Base-by-base conservation (phyloP, 176 grass and related monocot species). In the Eragrostis curvula region DNA sequence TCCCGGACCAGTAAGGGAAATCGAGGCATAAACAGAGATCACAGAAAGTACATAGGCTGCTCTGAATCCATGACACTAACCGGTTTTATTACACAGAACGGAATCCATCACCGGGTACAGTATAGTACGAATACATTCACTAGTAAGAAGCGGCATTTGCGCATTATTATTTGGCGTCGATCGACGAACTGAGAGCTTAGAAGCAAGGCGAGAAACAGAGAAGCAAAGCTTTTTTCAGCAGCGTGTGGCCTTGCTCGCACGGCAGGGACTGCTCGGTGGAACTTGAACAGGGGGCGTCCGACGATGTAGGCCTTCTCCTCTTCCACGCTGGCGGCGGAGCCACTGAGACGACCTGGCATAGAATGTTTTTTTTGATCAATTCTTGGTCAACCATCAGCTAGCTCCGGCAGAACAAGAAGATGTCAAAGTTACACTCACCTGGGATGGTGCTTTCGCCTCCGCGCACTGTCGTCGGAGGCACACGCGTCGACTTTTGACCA, bases 221-320 rank as follows among this genome's bases (percentile, higher is more conserved):
- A 36, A 36, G 32, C 32, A 36, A 36, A 36, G 32, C 32, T 36
- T 36, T 4, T 16, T 7, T 55, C 52, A 55, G 6, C 52, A 55
- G 17, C 52, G 52, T 17, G 7, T 7, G 52, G 52, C 18, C 32
- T 36, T 36, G 52, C 17, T 55, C 5, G 18, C 18, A 8, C 52
- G 52, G 52, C 52, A 55, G 52, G 52, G 52, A 55, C 52, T 21
- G 52, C 52, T 55, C 7, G 52, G 52, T 55, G 52, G 52, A 17
- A 52, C 49, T 52, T 85, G 83, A 85, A 77, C 74, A 85, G 28
- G 0, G 82, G 74, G 1, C 73, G 66, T 0, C 66, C 75, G 7
- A 69, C 74, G 7, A 79, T 51, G 66, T 50, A 79, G 55, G 55
- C 83, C 74, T 71, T 78, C 29, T 20, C 74, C 3, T 85, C 83